phyloP scores from a whole-genome alignment of 1,284 basidiomycete species.

The Ganoderma leucocontextum region DNA sequence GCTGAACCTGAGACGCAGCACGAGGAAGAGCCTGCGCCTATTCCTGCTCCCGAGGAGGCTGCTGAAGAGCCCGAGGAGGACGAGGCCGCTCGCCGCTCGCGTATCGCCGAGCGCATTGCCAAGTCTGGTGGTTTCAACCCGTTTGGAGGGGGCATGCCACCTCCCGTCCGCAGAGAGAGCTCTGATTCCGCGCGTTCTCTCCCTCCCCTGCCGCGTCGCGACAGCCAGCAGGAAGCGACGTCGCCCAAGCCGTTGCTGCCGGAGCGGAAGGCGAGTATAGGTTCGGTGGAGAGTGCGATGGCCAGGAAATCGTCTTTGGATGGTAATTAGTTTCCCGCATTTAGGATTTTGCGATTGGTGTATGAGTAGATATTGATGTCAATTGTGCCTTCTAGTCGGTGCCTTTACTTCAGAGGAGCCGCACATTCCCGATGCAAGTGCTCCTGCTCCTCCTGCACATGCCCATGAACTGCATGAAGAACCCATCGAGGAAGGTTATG shows the following conservation, averaged over 20 bases:
- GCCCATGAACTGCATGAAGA: slow-evolving; percentile 14
- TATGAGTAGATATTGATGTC: slow-evolving; percentile 42
- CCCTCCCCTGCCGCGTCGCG: slow-evolving; percentile 20
- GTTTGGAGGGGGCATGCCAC: slow-evolving; percentile 52
- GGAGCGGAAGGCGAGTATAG: slow-evolving; percentile 41
- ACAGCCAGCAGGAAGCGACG: slow-evolving; percentile 16
- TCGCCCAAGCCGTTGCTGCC: slow-evolving; percentile 31
- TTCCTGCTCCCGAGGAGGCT: slow-evolving; percentile 16
- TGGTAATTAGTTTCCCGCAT: slow-evolving; percentile 58
- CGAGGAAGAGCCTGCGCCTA: neutral
- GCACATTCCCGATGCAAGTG: slow-evolving; percentile 16
- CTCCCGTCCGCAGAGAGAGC: slow-evolving; percentile 28
- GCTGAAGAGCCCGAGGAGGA: slow-evolving; percentile 42
- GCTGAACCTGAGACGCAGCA: slow-evolving; percentile 1
- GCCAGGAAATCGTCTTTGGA: slow-evolving; percentile 39
- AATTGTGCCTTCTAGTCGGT: slow-evolving; percentile 30
- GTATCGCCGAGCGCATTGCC: slow-evolving; percentile 67
- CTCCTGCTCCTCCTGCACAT: slow-evolving; percentile 1
- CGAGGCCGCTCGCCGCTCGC: slow-evolving; percentile 58
- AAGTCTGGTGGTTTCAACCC: slow-evolving; percentile 76
- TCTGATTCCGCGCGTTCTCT: slow-evolving; percentile 28
- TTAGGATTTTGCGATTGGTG: slow-evolving; percentile 32
- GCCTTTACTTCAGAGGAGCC: slow-evolving; percentile 9
- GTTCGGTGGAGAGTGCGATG: slow-evolving; percentile 30
- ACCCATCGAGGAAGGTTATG: slow-evolving; percentile 22